Conservation (phyloP, 1,284 basidiomycete genomes). For the Sporisorium sorghi region DNA sequence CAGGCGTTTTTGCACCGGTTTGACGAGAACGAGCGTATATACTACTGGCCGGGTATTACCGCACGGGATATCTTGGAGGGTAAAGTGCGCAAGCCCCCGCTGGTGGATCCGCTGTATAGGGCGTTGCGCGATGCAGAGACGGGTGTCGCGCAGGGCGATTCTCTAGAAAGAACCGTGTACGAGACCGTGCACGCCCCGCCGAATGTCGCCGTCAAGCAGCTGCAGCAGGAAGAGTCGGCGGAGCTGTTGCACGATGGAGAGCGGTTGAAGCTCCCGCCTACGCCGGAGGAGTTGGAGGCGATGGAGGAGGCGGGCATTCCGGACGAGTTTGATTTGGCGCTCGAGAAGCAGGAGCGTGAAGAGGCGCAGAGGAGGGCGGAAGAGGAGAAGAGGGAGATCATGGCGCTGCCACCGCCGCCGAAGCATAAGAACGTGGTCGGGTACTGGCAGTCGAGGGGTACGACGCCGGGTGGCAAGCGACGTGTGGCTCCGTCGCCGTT, state of each 20-base stretch:
- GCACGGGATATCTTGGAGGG: slow-evolving; percentile 62
- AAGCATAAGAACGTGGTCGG: slow-evolving; percentile 41
- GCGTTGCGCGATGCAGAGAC: slow-evolving; percentile 73
- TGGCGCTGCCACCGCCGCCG: slow-evolving; percentile 54
- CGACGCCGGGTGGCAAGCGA: slow-evolving; percentile 18
- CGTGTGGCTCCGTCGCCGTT: slow-evolving; percentile 22
- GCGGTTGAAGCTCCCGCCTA: slow-evolving; percentile 61
- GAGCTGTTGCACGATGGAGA: slow-evolving; percentile 64
- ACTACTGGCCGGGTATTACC: slow-evolving; percentile 66
- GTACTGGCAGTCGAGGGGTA: slow-evolving; percentile 29
- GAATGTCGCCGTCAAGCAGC: slow-evolving; percentile 29
- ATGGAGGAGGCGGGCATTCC: slow-evolving; percentile 65
- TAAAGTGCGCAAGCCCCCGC: slow-evolving; percentile 69
- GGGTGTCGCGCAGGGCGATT: slow-evolving; percentile 72
- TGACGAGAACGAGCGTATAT: slow-evolving; percentile 67
- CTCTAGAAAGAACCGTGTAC: slow-evolving; percentile 62
- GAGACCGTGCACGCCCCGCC: slow-evolving; percentile 40
- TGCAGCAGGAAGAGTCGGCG: slow-evolving; percentile 35
- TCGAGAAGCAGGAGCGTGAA: slow-evolving; percentile 45
- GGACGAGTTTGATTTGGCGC: slow-evolving; percentile 62
- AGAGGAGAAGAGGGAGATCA: slow-evolving; percentile 47
- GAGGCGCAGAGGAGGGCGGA: slow-evolving; percentile 17
- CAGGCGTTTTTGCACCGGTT: slow-evolving; percentile 62
- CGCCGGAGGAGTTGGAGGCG: slow-evolving; percentile 65
- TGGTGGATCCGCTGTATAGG: slow-evolving; percentile 70